These are phyloP conservation scores for Colletotrichum cuscutae DNA, from an alignment of 2,329 filamentous ascomycete genomes.

Conservation along the genomic window DNA sequence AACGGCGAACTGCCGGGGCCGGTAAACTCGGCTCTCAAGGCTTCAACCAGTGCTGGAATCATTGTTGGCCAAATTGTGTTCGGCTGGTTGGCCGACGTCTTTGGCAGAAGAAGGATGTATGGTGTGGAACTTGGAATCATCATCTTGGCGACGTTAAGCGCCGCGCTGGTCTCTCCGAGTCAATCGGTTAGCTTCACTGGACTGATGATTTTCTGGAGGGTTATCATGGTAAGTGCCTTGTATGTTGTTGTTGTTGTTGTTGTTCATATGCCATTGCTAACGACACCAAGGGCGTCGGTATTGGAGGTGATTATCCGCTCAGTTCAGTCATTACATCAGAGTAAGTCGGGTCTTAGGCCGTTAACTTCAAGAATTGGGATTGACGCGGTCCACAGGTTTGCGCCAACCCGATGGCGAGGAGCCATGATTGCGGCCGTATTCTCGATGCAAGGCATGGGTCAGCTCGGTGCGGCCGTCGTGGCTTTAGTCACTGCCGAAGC, in stretches of 20 bases:
- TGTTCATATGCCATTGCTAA: neutral
- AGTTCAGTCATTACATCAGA: slow-evolving; percentile 85
- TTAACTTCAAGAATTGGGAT: slow-evolving; percentile 32
- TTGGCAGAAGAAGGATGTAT: slow-evolving; percentile 85
- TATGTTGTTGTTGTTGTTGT: neutral
- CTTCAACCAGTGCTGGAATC: slow-evolving; percentile 82
- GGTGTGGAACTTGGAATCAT: slow-evolving; percentile 80
- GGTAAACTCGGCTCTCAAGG: slow-evolving; percentile 80
- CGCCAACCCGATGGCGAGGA: slow-evolving; percentile 83
- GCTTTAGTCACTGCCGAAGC: slow-evolving; percentile 74
- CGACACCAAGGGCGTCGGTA: slow-evolving; percentile 68
- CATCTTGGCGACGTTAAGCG: slow-evolving; percentile 75
- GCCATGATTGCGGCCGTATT: slow-evolving; percentile 88
- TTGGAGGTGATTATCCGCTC: slow-evolving; percentile 85
- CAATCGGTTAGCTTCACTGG: slow-evolving; percentile 68
- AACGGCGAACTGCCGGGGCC: slow-evolving; percentile 68
- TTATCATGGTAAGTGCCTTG: slow-evolving; percentile 67
- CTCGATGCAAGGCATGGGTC: slow-evolving; percentile 86
- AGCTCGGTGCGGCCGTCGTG: slow-evolving; percentile 76
- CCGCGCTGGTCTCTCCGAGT: slow-evolving; percentile 71
- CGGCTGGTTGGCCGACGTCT: slow-evolving; percentile 79
- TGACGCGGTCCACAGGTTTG: slow-evolving; percentile 64
- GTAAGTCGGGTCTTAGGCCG: slow-evolving; percentile 43
- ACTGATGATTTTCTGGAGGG: slow-evolving; percentile 78
- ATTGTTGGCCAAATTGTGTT: slow-evolving; percentile 82